A percentile compares a stretch with the other conserved stretches of the same genome.
These are phyloP conservation scores for Wallacemonas collosoma DNA, from an alignment of 208 protist species.

Conservation along the genomic window DNA sequence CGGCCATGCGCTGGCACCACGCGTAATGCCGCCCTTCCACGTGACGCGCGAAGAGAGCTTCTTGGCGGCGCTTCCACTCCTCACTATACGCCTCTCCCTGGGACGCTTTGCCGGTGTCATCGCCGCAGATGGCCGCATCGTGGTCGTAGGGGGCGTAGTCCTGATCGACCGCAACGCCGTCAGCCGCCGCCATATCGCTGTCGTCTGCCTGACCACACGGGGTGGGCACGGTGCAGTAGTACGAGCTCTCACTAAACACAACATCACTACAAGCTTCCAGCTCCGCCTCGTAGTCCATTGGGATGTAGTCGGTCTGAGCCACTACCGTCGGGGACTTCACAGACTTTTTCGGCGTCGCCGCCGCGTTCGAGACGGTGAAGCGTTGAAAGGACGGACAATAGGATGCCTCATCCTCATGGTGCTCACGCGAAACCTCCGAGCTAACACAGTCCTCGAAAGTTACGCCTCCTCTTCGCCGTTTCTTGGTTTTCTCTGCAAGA, in stretches of 20 bases:
- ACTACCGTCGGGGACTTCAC: not conserved
- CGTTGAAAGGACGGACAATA: not conserved
- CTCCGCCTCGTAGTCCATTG: conserved; percentile 61
- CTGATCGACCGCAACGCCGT: not conserved
- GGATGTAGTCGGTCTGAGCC: conserved; percentile 19
- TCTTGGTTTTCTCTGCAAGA: not conserved
- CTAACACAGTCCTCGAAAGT: conserved; percentile 28
- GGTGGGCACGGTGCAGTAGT: conserved; percentile 18
- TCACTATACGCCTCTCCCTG: conserved; percentile 4
- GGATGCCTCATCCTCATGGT: not conserved
- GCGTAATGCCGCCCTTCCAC: conserved; percentile 25
- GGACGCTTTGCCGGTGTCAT: not conserved
- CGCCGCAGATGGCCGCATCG: not conserved
- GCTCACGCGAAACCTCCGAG: not conserved
- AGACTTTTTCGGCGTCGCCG: conserved; percentile 16
- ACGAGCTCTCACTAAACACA: conserved; percentile 51
- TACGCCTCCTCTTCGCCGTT: not conserved
- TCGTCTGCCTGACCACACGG: not conserved
- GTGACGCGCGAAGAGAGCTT: conserved; percentile 20
- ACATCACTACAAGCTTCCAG: conserved; percentile 63
- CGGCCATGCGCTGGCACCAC: conserved; percentile 33
- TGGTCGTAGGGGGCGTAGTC: conserved; percentile 16
- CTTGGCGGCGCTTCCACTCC: conserved; percentile 24
- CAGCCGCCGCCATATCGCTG: not conserved
- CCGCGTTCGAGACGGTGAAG: not conserved